phyloP scores from a whole-genome alignment of 495 filamentous ascomycete genomes.

The Choiromyces venosus region DNA sequence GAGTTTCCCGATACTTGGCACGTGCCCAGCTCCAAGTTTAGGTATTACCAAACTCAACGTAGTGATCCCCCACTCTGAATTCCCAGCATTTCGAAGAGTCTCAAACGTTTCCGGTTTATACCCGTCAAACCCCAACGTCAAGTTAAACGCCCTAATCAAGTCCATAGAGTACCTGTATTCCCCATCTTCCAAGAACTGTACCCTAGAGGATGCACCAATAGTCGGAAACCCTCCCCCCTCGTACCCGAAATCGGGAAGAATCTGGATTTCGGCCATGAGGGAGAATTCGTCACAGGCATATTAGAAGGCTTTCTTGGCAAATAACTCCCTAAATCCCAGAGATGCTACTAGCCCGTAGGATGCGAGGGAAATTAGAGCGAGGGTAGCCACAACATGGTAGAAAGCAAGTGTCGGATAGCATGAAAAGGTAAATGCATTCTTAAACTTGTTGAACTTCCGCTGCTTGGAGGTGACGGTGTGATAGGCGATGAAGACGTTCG shows the following conservation, averaged over 20 bases:
- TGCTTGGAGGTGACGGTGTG: neutral
- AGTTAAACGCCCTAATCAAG: slow-evolving; percentile 20
- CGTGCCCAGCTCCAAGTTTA: neutral
- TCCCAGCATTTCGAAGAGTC: neutral
- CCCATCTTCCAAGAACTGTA: slow-evolving; percentile 26
- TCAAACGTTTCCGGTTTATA: neutral
- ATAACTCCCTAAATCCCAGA: slow-evolving; percentile 19
- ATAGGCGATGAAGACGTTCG: slow-evolving; percentile 22
- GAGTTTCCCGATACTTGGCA: no score
- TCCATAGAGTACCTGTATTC: slow-evolving; percentile 20
- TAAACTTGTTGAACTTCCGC: slow-evolving; percentile 6
- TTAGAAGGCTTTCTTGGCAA: slow-evolving; percentile 15
- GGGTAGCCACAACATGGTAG: neutral
- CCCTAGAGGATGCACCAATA: slow-evolving; percentile 20
- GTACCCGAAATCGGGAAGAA: slow-evolving; percentile 18
- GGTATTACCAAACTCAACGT: slow-evolving; percentile 6
- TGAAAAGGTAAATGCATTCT: neutral
- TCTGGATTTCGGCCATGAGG: slow-evolving; percentile 37
- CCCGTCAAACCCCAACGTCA: slow-evolving; percentile 18
- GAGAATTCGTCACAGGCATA: slow-evolving; percentile 18
- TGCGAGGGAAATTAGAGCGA: slow-evolving; percentile 1
- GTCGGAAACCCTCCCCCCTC: slow-evolving; percentile 14
- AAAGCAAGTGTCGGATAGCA: slow-evolving; percentile 1
- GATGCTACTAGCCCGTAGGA: slow-evolving; percentile 17
- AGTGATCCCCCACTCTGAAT: slow-evolving; percentile 6